These are phyloP conservation scores for Planoprotostelium fungivorum DNA, from an alignment of 78 protist species.

Conservation along the genomic window DNA sequence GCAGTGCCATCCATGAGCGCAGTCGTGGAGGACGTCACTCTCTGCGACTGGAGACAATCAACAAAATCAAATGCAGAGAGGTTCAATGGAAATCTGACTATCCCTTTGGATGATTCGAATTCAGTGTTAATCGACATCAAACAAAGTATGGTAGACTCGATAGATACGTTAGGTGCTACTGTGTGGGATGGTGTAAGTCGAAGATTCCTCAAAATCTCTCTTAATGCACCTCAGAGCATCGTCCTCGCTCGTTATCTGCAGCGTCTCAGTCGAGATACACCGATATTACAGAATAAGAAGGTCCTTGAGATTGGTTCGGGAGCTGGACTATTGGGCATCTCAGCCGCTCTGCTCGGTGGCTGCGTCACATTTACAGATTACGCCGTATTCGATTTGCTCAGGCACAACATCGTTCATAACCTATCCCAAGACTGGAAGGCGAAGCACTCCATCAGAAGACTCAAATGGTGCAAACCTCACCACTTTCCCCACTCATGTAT, in stretches of 20 bases:
- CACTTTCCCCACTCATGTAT: background rate
- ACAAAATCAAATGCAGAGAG: background rate
- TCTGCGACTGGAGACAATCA: background rate
- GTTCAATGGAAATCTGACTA: background rate
- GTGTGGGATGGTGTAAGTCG: background rate
- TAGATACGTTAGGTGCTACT: background rate
- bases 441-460: background rate
- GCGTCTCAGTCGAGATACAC: background rate
- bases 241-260: background rate
- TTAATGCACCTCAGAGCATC: background rate
- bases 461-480: too few species aligned
- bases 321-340: background rate
- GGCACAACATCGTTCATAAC: background rate
- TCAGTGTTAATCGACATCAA: background rate
- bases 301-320: background rate
- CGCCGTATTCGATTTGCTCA: background rate
- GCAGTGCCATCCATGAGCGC: too few species aligned
- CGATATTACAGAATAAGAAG: background rate
- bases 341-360: background rate
- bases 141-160: background rate
- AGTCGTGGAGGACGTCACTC: too few species aligned
- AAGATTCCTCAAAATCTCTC: background rate
- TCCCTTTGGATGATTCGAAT: background rate
- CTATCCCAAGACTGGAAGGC: background rate
- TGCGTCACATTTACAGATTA: background rate